phyloP scores from a whole-genome alignment of 1,139 yeast genomes.

The Taphrina wiesneri region DNA sequence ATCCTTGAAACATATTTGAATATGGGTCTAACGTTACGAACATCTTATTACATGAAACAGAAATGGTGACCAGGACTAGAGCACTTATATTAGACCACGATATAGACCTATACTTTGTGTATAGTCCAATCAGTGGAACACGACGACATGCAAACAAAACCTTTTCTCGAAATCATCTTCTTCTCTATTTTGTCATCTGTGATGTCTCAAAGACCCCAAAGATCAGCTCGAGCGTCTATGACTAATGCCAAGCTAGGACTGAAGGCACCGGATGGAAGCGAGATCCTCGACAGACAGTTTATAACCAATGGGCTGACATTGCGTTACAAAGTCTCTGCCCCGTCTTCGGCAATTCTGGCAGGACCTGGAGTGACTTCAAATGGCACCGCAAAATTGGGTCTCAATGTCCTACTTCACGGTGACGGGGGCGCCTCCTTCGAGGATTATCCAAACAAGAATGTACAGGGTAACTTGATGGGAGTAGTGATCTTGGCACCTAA shows the following conservation, averaged over 20 bases:
- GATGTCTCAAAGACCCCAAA: background rate
- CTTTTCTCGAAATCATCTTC: background rate
- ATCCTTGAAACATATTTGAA: background rate
- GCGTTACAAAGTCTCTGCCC: slow-evolving; percentile 21
- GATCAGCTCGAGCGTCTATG: slow-evolving; percentile 1
- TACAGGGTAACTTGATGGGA: slow-evolving; percentile 24
- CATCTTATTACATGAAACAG: background rate
- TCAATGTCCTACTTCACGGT: slow-evolving; percentile 24
- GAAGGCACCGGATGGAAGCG: slow-evolving; percentile 18
- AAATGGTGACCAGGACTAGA: background rate
- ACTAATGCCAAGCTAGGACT: background rate
- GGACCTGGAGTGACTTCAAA: background rate
- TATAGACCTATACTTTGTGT: background rate
- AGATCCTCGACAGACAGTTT: slow-evolving; percentile 15
- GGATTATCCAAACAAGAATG: slow-evolving; percentile 14
- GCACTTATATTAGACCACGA: background rate
- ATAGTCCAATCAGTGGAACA: too few species aligned
- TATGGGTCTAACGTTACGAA: background rate
- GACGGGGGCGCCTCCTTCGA: slow-evolving; percentile 30
- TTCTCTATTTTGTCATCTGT: background rate
- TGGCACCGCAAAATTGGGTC: background rate
- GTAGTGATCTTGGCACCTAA: slow-evolving; percentile 28
- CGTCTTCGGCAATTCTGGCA: background rate
- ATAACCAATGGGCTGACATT: slow-evolving; percentile 3
- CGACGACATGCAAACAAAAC: too few species aligned